phyloP scores from a whole-genome alignment of 169 alveolate species.

The Eimeria maxima region DNA sequence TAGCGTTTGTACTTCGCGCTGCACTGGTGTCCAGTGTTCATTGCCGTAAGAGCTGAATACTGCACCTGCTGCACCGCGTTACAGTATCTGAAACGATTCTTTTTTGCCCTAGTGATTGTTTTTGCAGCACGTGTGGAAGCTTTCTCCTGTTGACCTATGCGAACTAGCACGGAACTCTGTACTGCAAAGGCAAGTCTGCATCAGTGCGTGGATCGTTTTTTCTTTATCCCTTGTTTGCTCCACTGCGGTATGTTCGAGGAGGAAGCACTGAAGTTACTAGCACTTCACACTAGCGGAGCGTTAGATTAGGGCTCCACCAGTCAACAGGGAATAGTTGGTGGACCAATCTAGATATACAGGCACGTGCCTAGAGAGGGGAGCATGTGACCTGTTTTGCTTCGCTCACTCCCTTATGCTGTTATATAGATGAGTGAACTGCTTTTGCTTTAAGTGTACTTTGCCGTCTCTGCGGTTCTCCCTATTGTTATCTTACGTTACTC shows the following conservation, averaged over 20 bases:
- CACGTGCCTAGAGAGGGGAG: neutral
- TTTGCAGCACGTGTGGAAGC: slow-evolving; percentile 92
- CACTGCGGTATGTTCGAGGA: neutral
- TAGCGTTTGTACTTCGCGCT: neutral
- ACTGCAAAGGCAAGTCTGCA: slow-evolving; percentile 87
- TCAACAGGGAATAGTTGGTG: neutral
- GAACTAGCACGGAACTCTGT: slow-evolving; percentile 96
- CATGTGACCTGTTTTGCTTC: neutral
- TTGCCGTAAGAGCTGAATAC: neutral
- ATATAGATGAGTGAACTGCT: neutral
- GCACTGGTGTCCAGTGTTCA: neutral
- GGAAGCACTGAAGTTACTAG: neutral
- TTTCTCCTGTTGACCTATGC: slow-evolving; percentile 93
- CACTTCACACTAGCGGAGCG: neutral
- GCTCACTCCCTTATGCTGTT: neutral
- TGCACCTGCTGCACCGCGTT: neutral
- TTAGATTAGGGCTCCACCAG: neutral
- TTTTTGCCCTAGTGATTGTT: neutral
- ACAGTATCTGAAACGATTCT: neutral
- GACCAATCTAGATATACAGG: neutral
- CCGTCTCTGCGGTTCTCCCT: neutral
- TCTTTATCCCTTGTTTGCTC: neutral
- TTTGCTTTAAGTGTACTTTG: neutral
- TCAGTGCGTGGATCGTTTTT: neutral
- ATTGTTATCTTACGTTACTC: neutral